phyloP scores from a whole-genome alignment of 148 eudicot species.

The Rhododendron molle region DNA sequence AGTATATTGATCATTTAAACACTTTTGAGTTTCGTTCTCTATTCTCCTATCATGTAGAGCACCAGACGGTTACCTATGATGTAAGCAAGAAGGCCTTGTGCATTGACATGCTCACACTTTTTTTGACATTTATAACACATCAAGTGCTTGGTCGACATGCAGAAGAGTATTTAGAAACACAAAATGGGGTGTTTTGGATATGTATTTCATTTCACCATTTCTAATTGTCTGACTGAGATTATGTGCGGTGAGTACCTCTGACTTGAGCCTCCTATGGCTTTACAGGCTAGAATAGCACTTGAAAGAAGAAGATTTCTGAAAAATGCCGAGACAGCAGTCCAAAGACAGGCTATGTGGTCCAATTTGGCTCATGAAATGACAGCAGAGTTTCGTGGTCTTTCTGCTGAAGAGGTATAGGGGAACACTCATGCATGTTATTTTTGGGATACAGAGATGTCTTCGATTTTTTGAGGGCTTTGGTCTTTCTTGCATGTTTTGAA shows the following conservation, averaged over 20 bases:
- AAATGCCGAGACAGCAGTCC: constrained; percentile 90
- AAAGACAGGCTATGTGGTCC: constrained; percentile 96
- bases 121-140: background rate
- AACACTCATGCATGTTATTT: background rate
- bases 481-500: constrained; percentile 3
- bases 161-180: background rate
- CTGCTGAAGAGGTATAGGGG: constrained; percentile 89
- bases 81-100: too few relatives aligned
- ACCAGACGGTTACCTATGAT: too few relatives aligned
- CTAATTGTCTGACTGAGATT: background rate
- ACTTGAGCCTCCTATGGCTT: background rate
- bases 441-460: background rate
- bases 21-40: background rate
- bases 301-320: constrained; percentile 80
- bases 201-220: background rate
- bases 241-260: background rate
- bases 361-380: constrained; percentile 99
- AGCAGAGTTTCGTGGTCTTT: constrained; percentile 95
- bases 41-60: background rate
- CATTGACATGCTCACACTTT: background rate
- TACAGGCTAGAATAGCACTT: constrained; percentile 94
- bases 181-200: background rate
- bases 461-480: background rate
- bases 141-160: background rate
- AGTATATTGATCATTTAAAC: too few relatives aligned